Evolutionary conservation across 129 eudicot genomes (phyloP), one percentile per base, ranked within the genome.

Genomic region (Scalesia atractyloides): DNA sequence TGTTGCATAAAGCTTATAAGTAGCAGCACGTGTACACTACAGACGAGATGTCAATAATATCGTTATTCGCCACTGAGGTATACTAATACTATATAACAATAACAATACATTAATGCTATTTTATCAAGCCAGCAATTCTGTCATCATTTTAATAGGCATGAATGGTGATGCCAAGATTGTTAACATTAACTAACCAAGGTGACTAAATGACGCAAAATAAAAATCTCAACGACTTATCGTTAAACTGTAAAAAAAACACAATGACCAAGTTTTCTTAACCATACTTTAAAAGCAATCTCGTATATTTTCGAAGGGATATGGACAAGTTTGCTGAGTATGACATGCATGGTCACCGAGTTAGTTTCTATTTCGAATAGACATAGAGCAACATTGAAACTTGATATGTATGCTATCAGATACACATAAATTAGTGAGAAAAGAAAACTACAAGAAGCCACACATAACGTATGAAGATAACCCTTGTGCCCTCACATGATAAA

Each of bases 241-340:
- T 22, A 20, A 66, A 13, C 4, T 19, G 3, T 22, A 15, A 72
- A 15, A 72, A 22, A 43, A 22, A 43, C 16, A 57, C 2, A 14
- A 4, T 5, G 44, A 58, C 19, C 66, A 71, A 56, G 39, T 39
- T 12, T 19, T 68, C 68, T n/a, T 68, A 49, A 68, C 26, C 73
- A 68, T 48, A 33, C 22, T 62, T 49, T 14, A 46, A 22, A 37
- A 30, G 49, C 14, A 43, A 19, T 65, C 3, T 3, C 34, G 19
- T 43, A 5, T 12, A 56, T 19, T 66, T 66, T 17, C 2, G 33
- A 66, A 43, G 18, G 11, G 36, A 19, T 6, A 22, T 22, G 37
- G 70, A 43, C 52, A 66, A 19, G 20, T 26, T 68, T 68, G 46
- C 17, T 17, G 8, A 49, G 26, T 16, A 51, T 34, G 50, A 34